Evolutionary conservation across 257 asterid species (phyloP).

Genomic region (Nicotiana noctiflora): DNA sequence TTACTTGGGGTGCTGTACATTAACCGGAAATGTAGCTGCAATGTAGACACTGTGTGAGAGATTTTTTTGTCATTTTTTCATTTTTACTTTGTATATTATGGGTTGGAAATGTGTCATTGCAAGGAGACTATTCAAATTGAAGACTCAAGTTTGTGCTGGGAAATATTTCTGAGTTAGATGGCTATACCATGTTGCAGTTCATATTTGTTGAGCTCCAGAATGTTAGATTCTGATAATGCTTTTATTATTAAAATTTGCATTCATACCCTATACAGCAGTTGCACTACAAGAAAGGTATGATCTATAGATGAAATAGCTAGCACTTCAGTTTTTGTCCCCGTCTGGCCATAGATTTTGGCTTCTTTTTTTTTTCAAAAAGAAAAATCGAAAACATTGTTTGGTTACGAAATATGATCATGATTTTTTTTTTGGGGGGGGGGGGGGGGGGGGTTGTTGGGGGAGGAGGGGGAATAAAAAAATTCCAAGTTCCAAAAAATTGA

Average conservation of each 20-base stretch:
- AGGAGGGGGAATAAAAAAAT: too few relatives aligned
- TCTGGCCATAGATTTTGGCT: too few relatives aligned
- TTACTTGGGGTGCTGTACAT: constrained; percentile 30
- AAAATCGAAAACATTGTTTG: too few relatives aligned
- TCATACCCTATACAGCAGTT: neutral
- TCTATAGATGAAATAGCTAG: neutral
- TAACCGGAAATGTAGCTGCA: constrained; percentile 21
- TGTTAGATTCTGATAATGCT: neutral
- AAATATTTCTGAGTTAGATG: neutral
- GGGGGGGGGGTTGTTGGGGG: too few relatives aligned
- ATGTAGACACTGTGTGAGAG: neutral
- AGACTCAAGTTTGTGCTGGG: neutral
- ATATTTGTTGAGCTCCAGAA: neutral
- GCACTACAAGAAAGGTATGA: neutral
- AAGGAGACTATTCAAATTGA: neutral
- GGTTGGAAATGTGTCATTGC: constrained; percentile 14
- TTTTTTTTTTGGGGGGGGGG: too few relatives aligned
- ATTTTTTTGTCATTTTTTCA: constrained; percentile 9
- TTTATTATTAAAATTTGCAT: neutral
- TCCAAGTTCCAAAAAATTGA: too few relatives aligned
- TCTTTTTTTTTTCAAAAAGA: too few relatives aligned
- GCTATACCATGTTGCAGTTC: neutral
- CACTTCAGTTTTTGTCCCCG: neutral
- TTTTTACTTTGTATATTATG: constrained; percentile 35
- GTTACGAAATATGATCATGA: too few relatives aligned